A percentile compares a stretch with the other conserved stretches of the same genome.
These are phyloP conservation scores for Pseudogymnoascus sp. DNA, from an alignment of 2,329 filamentous ascomycete species.

Conservation along the genomic window DNA sequence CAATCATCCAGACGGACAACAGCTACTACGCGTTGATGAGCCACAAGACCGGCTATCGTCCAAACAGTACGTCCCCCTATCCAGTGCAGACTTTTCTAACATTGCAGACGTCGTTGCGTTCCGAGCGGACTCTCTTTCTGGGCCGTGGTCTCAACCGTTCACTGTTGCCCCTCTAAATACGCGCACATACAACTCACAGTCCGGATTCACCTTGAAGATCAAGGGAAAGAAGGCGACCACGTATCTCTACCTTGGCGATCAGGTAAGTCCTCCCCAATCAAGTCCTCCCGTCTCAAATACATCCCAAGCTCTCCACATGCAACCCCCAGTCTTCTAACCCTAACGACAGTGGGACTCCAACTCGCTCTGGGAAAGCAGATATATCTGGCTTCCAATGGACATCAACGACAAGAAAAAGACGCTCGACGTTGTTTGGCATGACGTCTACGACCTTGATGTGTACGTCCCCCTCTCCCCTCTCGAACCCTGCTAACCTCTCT, in stretches of 20 bases:
- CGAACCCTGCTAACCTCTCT: background rate
- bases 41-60: conserved; percentile 56
- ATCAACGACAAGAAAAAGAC: conserved; percentile 45
- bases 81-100: background rate
- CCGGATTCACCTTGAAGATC: conserved; percentile 41
- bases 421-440: conserved; percentile 43
- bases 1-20: conserved; percentile 50
- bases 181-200: conserved; percentile 45
- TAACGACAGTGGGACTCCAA: conserved; percentile 40
- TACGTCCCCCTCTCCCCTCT: conserved; percentile 12
- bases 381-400: conserved; percentile 48
- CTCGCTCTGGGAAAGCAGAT: conserved; percentile 48
- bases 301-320: too few species aligned
- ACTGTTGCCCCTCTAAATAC: conserved; percentile 44
- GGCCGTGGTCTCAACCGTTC: conserved; percentile 47
- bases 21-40: conserved; percentile 55
- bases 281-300: too few species aligned
- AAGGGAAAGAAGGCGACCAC: conserved; percentile 41
- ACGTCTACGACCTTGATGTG: conserved; percentile 48
- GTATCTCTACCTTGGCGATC: conserved; percentile 32
- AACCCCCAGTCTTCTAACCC: background rate
- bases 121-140: conserved; percentile 41
- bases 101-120: conserved; percentile 44
- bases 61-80: conserved; percentile 36
- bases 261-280: background rate